These are phyloP conservation scores for Phaffomyces antillensis DNA, from an alignment of 805 yeast genomes.

Conservation along the genomic window DNA sequence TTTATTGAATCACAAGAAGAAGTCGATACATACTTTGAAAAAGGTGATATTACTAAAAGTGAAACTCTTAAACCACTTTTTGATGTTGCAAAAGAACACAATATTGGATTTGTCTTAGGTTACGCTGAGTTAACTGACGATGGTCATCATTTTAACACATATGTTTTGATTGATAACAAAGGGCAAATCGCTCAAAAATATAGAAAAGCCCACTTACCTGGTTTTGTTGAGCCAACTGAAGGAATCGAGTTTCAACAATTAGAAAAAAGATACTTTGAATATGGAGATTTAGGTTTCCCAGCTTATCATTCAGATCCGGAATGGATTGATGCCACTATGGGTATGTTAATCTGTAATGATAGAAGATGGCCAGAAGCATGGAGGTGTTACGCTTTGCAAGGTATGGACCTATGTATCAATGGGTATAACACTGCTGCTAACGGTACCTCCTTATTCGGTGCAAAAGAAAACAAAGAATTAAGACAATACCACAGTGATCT, in stretches of 20 bases:
- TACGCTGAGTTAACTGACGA: constrained; percentile 33
- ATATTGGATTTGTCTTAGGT: constrained; percentile 29
- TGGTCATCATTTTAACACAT: constrained; percentile 30
- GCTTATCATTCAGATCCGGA: constrained; percentile 29
- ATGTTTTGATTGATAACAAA: constrained; percentile 25
- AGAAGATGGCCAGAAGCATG: constrained; percentile 38
- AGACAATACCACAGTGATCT: constrained; percentile 29
- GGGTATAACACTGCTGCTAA: constrained; percentile 33
- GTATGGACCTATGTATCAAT: constrained; percentile 31
- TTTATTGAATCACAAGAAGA: constrained; percentile 27
- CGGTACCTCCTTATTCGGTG: constrained; percentile 28
- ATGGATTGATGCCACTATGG: constrained; percentile 31
- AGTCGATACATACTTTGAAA: constrained; percentile 29
- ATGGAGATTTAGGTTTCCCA: constrained; percentile 31
- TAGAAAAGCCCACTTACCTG: constrained; percentile 33
- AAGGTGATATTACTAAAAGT: constrained; percentile 27
- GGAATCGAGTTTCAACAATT: constrained; percentile 29
- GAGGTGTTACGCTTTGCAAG: constrained; percentile 33
- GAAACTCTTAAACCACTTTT: constrained; percentile 25
- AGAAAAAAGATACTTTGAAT: constrained; percentile 32
- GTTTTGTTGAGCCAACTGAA: constrained; percentile 27
- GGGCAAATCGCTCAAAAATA: constrained; percentile 27
- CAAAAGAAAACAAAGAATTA: constrained; percentile 25
- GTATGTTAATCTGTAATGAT: constrained; percentile 34
- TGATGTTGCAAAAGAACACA: constrained; percentile 24